A percentile compares a stretch with the other conserved stretches of the same genome.
Conservation (phyloP, 1,139 yeast species). For the Nakaseomyces glabratus region DNA sequence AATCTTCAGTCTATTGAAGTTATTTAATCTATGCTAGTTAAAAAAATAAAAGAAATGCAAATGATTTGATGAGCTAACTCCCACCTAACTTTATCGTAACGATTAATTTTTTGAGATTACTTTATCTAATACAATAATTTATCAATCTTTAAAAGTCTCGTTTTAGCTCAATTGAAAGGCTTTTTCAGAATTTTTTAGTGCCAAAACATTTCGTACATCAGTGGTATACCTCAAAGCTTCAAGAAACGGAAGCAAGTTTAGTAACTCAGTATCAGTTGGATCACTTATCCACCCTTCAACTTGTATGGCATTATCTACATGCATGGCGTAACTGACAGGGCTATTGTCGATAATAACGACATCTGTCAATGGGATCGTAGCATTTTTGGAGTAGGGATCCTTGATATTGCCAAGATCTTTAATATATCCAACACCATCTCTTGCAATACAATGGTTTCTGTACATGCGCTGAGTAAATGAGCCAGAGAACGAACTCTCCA, state of each 20-base stretch:
- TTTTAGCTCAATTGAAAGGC: conserved; percentile 36
- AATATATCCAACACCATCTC: conserved; percentile 77
- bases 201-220: conserved; percentile 76
- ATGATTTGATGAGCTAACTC: no score
- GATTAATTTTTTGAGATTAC: no score
- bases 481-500: conserved; percentile 39
- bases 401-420: conserved; percentile 61
- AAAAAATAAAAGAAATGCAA: no score
- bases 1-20: no score
- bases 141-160: not conserved
- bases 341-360: conserved; percentile 84
- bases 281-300: conserved; percentile 98
- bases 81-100: no score
- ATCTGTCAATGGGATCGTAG: conserved; percentile 47
- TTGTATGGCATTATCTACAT: conserved; percentile 80
- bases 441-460: conserved; percentile 68
- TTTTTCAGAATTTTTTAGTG: conserved; percentile 69
- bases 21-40: no score
- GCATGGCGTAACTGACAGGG: conserved; percentile 76
- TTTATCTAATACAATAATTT: no score
- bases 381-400: conserved; percentile 6
- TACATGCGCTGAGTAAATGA: conserved; percentile 48
- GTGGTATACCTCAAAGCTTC: conserved; percentile 71
- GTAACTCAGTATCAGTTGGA: conserved; percentile 73
- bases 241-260: conserved; percentile 72